These are phyloP conservation scores for Hanseniaspora valbyensis DNA, from an alignment of 805 yeast genomes.

Conservation along the genomic window DNA sequence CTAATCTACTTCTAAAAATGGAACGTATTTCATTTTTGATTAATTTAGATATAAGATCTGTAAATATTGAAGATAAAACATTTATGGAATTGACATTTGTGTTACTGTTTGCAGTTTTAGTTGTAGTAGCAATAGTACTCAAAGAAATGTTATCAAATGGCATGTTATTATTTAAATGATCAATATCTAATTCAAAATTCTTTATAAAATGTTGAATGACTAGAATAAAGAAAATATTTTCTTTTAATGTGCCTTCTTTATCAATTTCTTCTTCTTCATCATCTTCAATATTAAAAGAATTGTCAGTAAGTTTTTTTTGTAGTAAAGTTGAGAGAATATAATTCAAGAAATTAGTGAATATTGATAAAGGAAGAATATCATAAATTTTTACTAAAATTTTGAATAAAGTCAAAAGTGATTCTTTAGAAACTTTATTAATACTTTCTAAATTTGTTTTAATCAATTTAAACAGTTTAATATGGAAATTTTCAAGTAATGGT, in stretches of 20 bases:
- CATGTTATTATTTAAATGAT: background rate
- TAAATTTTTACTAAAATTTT: background rate
- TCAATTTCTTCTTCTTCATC: background rate
- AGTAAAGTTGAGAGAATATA: background rate
- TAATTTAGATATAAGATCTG: background rate
- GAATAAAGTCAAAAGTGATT: background rate
- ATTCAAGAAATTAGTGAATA: background rate
- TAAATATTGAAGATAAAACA: background rate
- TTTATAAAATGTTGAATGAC: conserved; percentile 1
- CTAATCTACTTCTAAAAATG: background rate
- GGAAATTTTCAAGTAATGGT: background rate
- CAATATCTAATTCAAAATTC: conserved; percentile 2
- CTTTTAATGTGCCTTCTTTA: background rate
- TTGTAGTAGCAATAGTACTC: background rate
- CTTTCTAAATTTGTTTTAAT: background rate
- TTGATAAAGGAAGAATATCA: background rate
- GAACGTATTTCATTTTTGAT: background rate
- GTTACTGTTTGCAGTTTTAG: background rate
- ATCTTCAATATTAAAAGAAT: background rate
- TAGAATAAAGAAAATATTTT: background rate
- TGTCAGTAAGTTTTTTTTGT: background rate
- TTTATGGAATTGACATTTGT: background rate
- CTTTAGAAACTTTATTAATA: background rate
- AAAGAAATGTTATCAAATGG: background rate
- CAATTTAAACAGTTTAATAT: background rate